Evolutionary conservation across 1,284 basidiomycete species (phyloP).

Genomic region (Irpex rosettiformis): DNA sequence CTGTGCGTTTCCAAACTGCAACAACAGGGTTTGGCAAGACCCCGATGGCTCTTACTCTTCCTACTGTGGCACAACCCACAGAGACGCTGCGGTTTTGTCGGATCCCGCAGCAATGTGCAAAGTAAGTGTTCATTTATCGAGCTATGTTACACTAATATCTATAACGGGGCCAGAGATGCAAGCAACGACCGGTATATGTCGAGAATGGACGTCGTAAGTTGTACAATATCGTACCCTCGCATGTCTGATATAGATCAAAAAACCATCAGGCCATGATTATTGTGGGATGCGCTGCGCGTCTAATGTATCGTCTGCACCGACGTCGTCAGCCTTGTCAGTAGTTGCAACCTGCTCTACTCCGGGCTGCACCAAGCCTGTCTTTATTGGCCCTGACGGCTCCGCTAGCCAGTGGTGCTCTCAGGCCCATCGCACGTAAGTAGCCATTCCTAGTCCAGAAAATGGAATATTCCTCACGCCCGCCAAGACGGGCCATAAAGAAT

Average conservation of each 20-base stretch:
- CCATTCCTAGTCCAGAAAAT: background rate
- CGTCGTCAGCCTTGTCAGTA: background rate
- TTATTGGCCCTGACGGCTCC: constrained; percentile 10
- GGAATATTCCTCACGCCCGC: background rate
- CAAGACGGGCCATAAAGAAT: constrained; percentile 4
- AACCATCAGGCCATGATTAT: constrained; percentile 19
- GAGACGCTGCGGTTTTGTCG: constrained; percentile 13
- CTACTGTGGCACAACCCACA: constrained; percentile 21
- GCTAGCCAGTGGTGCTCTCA: constrained; percentile 20
- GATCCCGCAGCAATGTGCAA: constrained; percentile 13
- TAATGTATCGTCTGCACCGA: background rate
- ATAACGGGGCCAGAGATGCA: constrained; percentile 17
- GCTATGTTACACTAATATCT: background rate
- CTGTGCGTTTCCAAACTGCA: constrained; percentile 19
- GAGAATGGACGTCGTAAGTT: constrained; percentile 18
- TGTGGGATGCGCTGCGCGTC: constrained; percentile 21
- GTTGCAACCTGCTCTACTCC: constrained; percentile 7
- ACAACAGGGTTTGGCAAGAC: constrained; percentile 18
- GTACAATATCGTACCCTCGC: background rate
- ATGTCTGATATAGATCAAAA: background rate
- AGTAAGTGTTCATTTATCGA: constrained; percentile 10
- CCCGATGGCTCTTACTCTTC: constrained; percentile 23
- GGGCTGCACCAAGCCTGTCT: constrained; percentile 15
- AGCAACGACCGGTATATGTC: constrained; percentile 19
- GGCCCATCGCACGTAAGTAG: constrained; percentile 17